Evolutionary conservation across 352 stramenopile species (phyloP).

Genomic region (Plasmopara viticola): DNA sequence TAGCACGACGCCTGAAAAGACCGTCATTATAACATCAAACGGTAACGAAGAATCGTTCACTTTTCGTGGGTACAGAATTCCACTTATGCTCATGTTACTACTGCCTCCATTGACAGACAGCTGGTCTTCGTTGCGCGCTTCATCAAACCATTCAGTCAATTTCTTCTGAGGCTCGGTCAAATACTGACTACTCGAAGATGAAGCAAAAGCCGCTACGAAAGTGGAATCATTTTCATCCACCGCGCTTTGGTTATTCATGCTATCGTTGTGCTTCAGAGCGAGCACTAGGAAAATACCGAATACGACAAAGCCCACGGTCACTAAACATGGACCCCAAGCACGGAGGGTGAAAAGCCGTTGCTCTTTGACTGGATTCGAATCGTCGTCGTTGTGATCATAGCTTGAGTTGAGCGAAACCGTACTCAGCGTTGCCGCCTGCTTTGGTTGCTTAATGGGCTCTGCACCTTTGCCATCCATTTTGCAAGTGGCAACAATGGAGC

Average conservation of each 20-base stretch:
- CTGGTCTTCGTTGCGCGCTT: slow-evolving; percentile 15
- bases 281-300: slow-evolving; percentile 19
- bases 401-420: slow-evolving; percentile 25
- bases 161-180: too few species aligned
- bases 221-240: slow-evolving; percentile 4
- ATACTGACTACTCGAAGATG: slow-evolving; percentile 14
- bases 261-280: slow-evolving; percentile 10
- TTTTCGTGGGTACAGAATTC: slow-evolving; percentile 19
- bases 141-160: too few species aligned
- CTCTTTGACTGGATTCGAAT: neutral
- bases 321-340: slow-evolving; percentile 9
- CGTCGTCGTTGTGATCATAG: slow-evolving; percentile 7
- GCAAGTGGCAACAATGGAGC: slow-evolving; percentile 7
- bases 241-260: neutral
- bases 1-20: too few species aligned
- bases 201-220: slow-evolving; percentile 3
- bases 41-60: slow-evolving; percentile 3
- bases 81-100: slow-evolving; percentile 16
- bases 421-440: slow-evolving; percentile 15
- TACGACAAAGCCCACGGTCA: slow-evolving; percentile 14
- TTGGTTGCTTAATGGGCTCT: neutral
- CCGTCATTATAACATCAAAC: slow-evolving; percentile 15
- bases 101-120: slow-evolving; percentile 16
- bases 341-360: neutral
- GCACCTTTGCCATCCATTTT: too few species aligned